Conservation (phyloP, 2,329 filamentous ascomycete genomes). For the Fusarium nisikadoi region DNA sequence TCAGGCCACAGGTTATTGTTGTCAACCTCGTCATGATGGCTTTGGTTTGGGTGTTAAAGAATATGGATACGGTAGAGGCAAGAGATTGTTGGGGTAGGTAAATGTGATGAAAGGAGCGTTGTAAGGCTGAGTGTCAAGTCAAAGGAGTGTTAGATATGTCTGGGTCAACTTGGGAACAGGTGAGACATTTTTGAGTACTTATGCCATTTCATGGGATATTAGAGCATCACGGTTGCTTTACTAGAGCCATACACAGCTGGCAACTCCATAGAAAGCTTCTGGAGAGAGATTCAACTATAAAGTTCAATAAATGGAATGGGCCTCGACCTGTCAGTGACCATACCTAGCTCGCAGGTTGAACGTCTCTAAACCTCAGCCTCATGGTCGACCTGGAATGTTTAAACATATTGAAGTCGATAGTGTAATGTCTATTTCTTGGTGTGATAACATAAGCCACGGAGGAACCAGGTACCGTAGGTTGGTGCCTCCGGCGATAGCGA, state of each 20-base stretch:
- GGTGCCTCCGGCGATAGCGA: background rate
- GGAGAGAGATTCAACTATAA: background rate
- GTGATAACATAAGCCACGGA: accelerated
- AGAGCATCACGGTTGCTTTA: accelerated
- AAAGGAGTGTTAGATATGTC: background rate
- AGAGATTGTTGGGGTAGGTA: background rate
- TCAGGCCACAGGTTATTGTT: background rate
- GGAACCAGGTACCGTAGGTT: background rate
- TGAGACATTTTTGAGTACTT: background rate
- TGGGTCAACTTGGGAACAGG: accelerated
- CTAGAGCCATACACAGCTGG: accelerated
- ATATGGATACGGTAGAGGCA: background rate
- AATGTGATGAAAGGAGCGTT: background rate
- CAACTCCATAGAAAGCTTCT: background rate
- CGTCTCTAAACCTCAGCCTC: background rate
- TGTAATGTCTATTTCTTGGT: background rate
- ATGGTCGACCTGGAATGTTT: background rate
- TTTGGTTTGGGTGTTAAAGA: background rate
- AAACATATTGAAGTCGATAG: accelerated
- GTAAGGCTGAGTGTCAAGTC: background rate
- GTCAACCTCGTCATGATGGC: background rate
- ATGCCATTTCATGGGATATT: background rate
- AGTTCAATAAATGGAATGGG: background rate
- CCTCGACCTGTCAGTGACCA: background rate
- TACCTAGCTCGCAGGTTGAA: background rate